Conservation (phyloP, 495 filamentous ascomycete genomes). For the Staphylotrichum tortipilum region DNA sequence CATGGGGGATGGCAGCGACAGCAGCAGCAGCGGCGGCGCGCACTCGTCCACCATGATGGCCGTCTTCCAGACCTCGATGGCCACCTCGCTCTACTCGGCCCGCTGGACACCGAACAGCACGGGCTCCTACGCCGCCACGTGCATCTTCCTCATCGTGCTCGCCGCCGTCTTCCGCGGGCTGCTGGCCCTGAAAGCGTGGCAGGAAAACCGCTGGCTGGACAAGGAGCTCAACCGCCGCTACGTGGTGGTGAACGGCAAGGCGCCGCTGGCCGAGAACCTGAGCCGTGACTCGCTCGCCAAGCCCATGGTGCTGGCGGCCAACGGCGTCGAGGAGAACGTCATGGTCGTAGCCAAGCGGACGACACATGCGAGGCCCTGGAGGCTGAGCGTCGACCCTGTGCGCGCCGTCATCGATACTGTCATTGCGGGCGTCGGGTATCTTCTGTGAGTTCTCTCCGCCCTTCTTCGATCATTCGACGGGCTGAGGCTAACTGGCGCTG, state of each 20-base stretch:
- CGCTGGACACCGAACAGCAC: slow-evolving; percentile 61
- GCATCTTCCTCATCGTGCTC: slow-evolving; percentile 76
- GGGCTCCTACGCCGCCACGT: slow-evolving; percentile 71
- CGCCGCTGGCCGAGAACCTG: slow-evolving; percentile 46
- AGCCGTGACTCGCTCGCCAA: slow-evolving; percentile 44
- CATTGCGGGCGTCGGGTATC: slow-evolving; percentile 69
- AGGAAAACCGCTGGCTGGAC: slow-evolving; percentile 48
- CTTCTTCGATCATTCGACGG: not conserved
- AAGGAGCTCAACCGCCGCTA: slow-evolving; percentile 62
- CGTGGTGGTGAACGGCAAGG: slow-evolving; percentile 60
- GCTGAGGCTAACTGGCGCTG: slow-evolving; percentile 7
- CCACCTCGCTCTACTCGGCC: slow-evolving; percentile 64
- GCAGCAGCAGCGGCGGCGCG: slow-evolving; percentile 10
- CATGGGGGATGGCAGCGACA: slow-evolving; percentile 6
- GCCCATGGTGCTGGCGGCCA: slow-evolving; percentile 52
- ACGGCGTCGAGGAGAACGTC: slow-evolving; percentile 67
- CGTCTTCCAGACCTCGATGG: slow-evolving; percentile 56
- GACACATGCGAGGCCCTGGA: slow-evolving; percentile 51
- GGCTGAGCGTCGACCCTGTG: slow-evolving; percentile 68
- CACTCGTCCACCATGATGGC: slow-evolving; percentile 36
- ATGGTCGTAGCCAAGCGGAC: slow-evolving; percentile 51
- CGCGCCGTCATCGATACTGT: slow-evolving; percentile 60
- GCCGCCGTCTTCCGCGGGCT: slow-evolving; percentile 58
- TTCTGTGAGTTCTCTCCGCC: slow-evolving; percentile 59
- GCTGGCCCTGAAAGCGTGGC: slow-evolving; percentile 53